These are phyloP conservation scores for Chlorophyllum brunneum DNA, from an alignment of 768 basidiomycete genomes.

Conservation along the genomic window DNA sequence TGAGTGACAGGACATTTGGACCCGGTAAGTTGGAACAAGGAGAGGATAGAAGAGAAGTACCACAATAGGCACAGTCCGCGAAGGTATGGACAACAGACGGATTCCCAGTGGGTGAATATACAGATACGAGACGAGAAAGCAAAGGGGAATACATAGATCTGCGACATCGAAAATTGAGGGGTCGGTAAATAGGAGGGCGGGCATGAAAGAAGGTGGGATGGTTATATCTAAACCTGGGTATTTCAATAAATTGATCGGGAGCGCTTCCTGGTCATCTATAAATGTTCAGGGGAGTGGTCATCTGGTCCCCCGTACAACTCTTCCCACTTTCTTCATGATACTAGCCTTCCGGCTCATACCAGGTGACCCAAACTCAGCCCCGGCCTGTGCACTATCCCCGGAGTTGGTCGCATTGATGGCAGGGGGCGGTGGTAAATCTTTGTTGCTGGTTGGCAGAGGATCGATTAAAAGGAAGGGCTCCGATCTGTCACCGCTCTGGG, in stretches of 20 bases:
- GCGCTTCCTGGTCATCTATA: not conserved
- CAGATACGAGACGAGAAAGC: not conserved
- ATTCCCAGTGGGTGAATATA: not conserved
- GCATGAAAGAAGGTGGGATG: not conserved
- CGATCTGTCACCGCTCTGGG: conserved; percentile 28
- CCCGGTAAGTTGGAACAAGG: conserved; percentile 7
- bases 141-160: conserved; percentile 10
- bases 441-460: conserved; percentile 25
- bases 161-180: not conserved
- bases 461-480: conserved; percentile 73
- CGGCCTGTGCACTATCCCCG: conserved; percentile 38
- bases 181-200: not conserved
- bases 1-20: conserved; percentile 4
- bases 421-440: conserved; percentile 57
- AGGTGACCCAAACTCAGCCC: conserved; percentile 21
- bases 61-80: conserved; percentile 2
- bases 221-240: not conserved
- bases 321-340: conserved; percentile 75
- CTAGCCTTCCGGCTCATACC: conserved; percentile 69
- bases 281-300: conserved; percentile 13
- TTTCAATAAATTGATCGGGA: not conserved
- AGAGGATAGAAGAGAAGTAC: conserved; percentile 15
- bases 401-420: conserved; percentile 37
- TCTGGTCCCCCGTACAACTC: conserved; percentile 59
- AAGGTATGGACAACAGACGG: not conserved